Conservation (phyloP, 1,139 yeast species). For the Debaryomyces sp. region DNA sequence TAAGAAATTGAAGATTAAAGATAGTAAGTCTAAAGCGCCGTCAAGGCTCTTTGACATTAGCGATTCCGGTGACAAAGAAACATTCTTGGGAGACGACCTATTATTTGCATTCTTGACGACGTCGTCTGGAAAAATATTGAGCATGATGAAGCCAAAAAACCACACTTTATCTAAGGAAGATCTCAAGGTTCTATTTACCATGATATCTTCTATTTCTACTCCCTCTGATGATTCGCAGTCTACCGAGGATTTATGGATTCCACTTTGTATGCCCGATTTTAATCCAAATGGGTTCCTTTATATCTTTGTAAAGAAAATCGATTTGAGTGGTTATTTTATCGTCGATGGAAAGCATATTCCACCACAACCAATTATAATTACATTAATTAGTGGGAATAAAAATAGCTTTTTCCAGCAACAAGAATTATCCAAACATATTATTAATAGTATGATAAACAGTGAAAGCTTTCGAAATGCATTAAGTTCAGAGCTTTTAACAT, state of each 20-base stretch:
- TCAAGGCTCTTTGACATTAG: constrained; percentile 13
- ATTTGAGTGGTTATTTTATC: constrained; percentile 21
- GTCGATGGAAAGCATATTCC: constrained; percentile 18
- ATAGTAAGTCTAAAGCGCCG: constrained; percentile 9
- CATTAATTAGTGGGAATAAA: constrained; percentile 80
- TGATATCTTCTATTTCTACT: constrained; percentile 27
- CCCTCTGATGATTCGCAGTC: constrained; percentile 16
- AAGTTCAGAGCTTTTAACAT: constrained; percentile 29
- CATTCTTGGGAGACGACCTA: constrained; percentile 30
- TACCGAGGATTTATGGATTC: constrained; percentile 86
- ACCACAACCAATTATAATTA: constrained; percentile 52
- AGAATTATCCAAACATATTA: constrained; percentile 55
- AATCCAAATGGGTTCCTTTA: constrained; percentile 86
- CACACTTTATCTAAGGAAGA: constrained; percentile 38
- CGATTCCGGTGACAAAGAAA: constrained; percentile 11
- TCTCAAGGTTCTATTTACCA: constrained; percentile 30
- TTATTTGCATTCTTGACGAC: constrained; percentile 35
- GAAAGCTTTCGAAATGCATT: constrained; percentile 43
- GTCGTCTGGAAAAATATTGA: constrained; percentile 28
- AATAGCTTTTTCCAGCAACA: constrained; percentile 80
- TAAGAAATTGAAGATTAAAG: constrained; percentile 22
- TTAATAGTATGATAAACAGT: constrained; percentile 40
- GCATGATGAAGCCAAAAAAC: constrained; percentile 36
- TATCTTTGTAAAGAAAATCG: constrained; percentile 69
- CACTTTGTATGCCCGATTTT: constrained; percentile 89